phyloP scores from a whole-genome alignment of 2,329 filamentous ascomycete genomes.

The Fusarium sp. region DNA sequence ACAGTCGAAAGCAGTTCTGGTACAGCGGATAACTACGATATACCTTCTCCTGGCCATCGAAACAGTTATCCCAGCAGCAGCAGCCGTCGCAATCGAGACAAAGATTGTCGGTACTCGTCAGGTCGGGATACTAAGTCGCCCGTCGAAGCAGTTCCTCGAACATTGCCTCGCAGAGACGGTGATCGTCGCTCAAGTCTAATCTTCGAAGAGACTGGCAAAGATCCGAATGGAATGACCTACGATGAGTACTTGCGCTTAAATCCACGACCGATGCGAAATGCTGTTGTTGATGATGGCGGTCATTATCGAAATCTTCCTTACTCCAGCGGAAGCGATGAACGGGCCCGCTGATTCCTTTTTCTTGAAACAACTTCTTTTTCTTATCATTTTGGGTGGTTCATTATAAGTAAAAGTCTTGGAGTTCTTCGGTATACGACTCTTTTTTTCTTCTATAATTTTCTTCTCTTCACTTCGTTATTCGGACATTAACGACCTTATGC shows the following conservation, averaged over 20 bases:
- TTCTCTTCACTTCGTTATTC: neutral
- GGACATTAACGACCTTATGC: constrained; percentile 3
- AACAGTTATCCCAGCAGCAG: constrained; percentile 22
- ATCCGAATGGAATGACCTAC: constrained; percentile 34
- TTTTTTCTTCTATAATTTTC: neutral
- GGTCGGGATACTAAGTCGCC: constrained; percentile 32
- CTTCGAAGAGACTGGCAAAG: constrained; percentile 27
- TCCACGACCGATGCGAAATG: constrained; percentile 30
- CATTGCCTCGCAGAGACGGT: constrained; percentile 14
- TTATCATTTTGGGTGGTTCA: neutral
- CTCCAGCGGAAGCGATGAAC: constrained; percentile 19
- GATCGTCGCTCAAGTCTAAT: constrained; percentile 35
- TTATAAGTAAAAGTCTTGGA: constrained; percentile 6
- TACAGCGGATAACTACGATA: constrained; percentile 24
- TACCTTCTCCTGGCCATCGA: constrained; percentile 16
- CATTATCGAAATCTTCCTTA: constrained; percentile 28
- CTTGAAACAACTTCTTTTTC: neutral
- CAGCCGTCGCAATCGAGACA: constrained; percentile 39
- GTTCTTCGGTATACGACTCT: neutral
- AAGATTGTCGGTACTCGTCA: constrained; percentile 47
- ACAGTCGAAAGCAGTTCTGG: constrained; percentile 23
- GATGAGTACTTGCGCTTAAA: constrained; percentile 39
- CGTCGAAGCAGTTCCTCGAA: constrained; percentile 34
- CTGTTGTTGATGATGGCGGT: constrained; percentile 31
- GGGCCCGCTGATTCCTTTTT: neutral